phyloP scores from a whole-genome alignment of 2,329 filamentous ascomycete genomes.

The Colletotrichum godetiae region DNA sequence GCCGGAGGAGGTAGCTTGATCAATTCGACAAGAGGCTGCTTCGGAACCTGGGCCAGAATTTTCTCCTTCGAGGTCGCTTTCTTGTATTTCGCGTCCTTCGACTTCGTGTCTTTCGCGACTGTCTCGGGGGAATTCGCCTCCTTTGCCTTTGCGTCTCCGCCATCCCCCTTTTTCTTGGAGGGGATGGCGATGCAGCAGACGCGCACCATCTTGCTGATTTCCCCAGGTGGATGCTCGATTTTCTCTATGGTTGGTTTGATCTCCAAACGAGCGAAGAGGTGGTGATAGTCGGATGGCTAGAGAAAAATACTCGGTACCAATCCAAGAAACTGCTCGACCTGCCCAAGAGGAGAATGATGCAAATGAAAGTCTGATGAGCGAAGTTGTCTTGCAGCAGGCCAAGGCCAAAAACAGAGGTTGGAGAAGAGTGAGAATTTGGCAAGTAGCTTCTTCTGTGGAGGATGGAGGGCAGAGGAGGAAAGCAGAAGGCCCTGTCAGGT shows the following conservation, averaged over 20 bases:
- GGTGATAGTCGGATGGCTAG: constrained; percentile 31
- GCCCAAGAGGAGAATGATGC: constrained; percentile 32
- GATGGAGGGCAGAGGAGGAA: constrained; percentile 12
- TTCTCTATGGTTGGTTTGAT: not conserved
- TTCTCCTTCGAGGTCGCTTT: not conserved
- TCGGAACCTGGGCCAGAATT: not conserved
- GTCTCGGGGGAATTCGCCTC: not conserved
- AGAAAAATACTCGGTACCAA: constrained; percentile 23
- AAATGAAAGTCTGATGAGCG: constrained; percentile 21
- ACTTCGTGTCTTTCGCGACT: not conserved
- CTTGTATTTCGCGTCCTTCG: not conserved
- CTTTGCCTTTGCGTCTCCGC: not conserved
- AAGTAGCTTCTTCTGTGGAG: constrained; percentile 5
- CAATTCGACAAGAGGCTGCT: not conserved
- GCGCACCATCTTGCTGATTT: constrained; percentile 1
- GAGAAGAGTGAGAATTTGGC: constrained; percentile 13
- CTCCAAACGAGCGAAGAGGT: constrained; percentile 28
- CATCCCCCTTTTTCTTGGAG: not conserved
- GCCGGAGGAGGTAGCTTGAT: constrained; percentile 17
- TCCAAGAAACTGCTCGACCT: constrained; percentile 27
- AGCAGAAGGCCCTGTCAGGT: not conserved
- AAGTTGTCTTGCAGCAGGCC: not conserved
- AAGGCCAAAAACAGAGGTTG: constrained; percentile 7
- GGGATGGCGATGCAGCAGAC: constrained; percentile 11
- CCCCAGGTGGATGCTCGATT: not conserved